A percentile compares a stretch with the other conserved stretches of the same genome.
Evolutionary conservation across 148 eudicot genomes (phyloP).

Genomic region (Gaultheria prostrata): DNA sequence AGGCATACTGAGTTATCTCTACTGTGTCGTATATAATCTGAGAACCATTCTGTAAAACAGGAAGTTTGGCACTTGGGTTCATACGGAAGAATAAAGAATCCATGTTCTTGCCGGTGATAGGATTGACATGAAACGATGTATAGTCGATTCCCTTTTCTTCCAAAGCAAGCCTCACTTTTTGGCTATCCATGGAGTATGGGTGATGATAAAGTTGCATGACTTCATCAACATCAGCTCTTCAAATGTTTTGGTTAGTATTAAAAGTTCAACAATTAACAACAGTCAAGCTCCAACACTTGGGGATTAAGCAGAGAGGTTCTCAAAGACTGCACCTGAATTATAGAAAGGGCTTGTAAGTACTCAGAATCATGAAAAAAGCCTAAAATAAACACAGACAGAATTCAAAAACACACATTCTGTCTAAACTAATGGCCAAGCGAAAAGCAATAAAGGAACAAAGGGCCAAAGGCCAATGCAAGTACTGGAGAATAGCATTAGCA

Average conservation of each 20-base stretch:
- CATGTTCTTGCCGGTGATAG: conserved; percentile 88
- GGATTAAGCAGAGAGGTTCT: neutral
- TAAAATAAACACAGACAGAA: neutral
- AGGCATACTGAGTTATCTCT: conserved; percentile 75
- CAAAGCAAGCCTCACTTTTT: conserved; percentile 87
- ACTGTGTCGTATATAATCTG: conserved; percentile 63
- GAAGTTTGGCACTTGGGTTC: conserved; percentile 80
- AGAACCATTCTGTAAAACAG: conserved; percentile 91
- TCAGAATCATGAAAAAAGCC: neutral
- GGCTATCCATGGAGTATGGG: conserved; percentile 89
- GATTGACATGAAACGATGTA: conserved; percentile 83
- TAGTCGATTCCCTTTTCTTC: conserved; percentile 87
- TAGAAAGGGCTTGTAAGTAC: neutral
- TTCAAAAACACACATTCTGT: neutral
- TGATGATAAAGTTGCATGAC: conserved; percentile 97
- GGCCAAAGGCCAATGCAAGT: neutral
- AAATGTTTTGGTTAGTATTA: neutral
- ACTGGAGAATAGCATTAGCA: neutral
- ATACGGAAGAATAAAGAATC: conserved; percentile 72
- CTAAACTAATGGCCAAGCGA: neutral
- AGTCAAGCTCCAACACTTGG: neutral
- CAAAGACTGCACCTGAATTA: neutral
- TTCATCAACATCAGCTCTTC: conserved; percentile 32
- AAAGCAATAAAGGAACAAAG: neutral
- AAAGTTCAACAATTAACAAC: neutral